Evolutionary conservation across 2,329 filamentous ascomycete genomes (phyloP), one percentile per base, ranked within the genome.

Genomic region (Talaromyces piceae): DNA sequence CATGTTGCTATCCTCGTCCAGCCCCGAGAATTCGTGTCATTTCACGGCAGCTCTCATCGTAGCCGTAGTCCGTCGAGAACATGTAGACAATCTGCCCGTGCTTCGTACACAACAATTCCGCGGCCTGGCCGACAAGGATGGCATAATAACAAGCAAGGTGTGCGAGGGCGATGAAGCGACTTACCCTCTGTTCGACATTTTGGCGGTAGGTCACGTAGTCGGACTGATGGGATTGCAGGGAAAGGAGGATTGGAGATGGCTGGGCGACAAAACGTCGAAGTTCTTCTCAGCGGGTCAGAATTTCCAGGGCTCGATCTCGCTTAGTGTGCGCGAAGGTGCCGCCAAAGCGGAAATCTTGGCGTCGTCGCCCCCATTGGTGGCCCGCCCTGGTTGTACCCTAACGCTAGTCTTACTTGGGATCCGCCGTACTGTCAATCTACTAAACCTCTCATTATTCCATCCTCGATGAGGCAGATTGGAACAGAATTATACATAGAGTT

Each of bases 101-200:
- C 6, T 37, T 37, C 33, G 16, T 18, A 37, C 33, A 20, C 33
- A 37, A n/a, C n/a, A n/a, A n/a, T n/a, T n/a, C n/a, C n/a, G n/a
- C n/a, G n/a, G n/a, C n/a, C n/a, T n/a, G n/a, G n/a, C n/a, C n/a
- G n/a, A n/a, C n/a, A n/a, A n/a, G n/a, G n/a, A n/a, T n/a, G n/a
- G n/a, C n/a, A n/a, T n/a, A n/a, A n/a, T n/a, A n/a, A n/a, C n/a
- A n/a, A n/a, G n/a, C n/a, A n/a, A 37, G 33, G 33, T 18, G 33
- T 37, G 16, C 16, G 33, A 37, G 33, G 33, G 33, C 33, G 33
- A 37, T 16, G 13, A 16, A 43, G 20, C 39, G 52, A 69, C 72
- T 69, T 68, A 76, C 73, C 73, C 73, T 72, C 73, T 71, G 62
- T 73, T 73, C 68, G 73, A 75, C 73, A 76, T 76, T 61, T 69